These are phyloP conservation scores for Mentha longifolia DNA, from an alignment of 257 asterid genomes.

Conservation along the genomic window DNA sequence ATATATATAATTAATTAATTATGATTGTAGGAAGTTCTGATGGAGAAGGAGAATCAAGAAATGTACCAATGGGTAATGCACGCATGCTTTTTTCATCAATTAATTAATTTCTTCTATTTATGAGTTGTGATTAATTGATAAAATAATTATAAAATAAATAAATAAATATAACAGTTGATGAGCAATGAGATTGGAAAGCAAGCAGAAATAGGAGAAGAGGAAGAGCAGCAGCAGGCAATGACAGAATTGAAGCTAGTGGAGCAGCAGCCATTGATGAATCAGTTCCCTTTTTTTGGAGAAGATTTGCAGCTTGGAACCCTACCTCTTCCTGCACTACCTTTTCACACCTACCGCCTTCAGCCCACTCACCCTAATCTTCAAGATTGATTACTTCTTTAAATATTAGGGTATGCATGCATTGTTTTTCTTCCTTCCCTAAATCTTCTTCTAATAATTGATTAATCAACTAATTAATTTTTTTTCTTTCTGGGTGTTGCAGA, in stretches of 20 bases:
- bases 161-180: conserved; percentile 52
- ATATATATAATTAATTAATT: background rate
- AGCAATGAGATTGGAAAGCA: conserved; percentile 53
- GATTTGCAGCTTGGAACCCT: conserved; percentile 54
- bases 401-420: conserved; percentile 2
- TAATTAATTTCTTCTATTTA: background rate
- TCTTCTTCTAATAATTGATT: background rate
- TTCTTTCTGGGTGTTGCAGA: conserved; percentile 32
- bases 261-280: conserved; percentile 57
- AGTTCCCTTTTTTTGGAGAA: conserved; percentile 64
- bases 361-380: conserved; percentile 77
- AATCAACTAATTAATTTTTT: too few species aligned
- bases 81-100: background rate
- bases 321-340: conserved; percentile 20
- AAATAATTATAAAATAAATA: too few species aligned
- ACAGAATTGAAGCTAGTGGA: conserved; percentile 59
- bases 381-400: conserved; percentile 32
- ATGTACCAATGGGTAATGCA: conserved; percentile 71
- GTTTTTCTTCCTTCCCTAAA: background rate
- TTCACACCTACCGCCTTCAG: conserved; percentile 51
- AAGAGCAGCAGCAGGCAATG: conserved; percentile 46
- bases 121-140: too few species aligned
- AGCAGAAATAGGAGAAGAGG: conserved; percentile 50
- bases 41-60: conserved; percentile 83
- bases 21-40: conserved; percentile 51